Base-by-base conservation (phyloP, 805 yeast species). In the Kodamaea laetipori region DNA sequence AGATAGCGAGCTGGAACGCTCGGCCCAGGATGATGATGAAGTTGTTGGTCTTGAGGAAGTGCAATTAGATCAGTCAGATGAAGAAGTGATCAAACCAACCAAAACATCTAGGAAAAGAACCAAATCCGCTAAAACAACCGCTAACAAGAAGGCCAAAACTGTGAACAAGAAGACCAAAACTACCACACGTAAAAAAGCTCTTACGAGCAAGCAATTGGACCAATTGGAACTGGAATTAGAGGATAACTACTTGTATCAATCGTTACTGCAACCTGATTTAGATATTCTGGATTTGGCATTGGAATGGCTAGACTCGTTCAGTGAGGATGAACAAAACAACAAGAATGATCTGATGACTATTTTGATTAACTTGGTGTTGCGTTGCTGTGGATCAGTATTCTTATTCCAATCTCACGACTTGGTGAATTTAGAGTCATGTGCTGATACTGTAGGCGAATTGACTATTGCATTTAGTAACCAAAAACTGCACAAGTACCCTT, bases 371-470 rank as follows among this genome's bases (percentile, higher is more conserved):
- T 70, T 89, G 39, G 52, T 87, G 1, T 64, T 90, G 31, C 71
- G 90, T 46, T 69, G 82, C 38, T 80, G 87, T 57, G 96, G 96
- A 0, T 83, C 90, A 39, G 71, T 79, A 15, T 71, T 80, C 1
- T 77, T 76, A 18, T 77, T 87, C 7, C 82, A 82, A 46, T 78
- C 80, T 19, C 95, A 90, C 60, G 97, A 90, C 58, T 81, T 88
- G 39, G 71, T 69, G 17, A 82, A 81, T 54, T 69, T 77, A 41
- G 90, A 85, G 32, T 78, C 86, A 6, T 86, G 94, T 0, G 68
- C 76, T 11, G 85, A 82, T 26, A 86, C 96, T 0, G 77, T 87
- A 7, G 80, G 76, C 3, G 96, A 88, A 60, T 63, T 90, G 19
- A 85, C 86, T 48, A 68, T 78, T 13, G 64, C 77, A 35, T 86